A percentile compares a stretch with the other conserved stretches of the same genome.
phyloP scores from a whole-genome alignment of 2,329 filamentous ascomycete genomes.

The Malbranchea cinnamomea region DNA sequence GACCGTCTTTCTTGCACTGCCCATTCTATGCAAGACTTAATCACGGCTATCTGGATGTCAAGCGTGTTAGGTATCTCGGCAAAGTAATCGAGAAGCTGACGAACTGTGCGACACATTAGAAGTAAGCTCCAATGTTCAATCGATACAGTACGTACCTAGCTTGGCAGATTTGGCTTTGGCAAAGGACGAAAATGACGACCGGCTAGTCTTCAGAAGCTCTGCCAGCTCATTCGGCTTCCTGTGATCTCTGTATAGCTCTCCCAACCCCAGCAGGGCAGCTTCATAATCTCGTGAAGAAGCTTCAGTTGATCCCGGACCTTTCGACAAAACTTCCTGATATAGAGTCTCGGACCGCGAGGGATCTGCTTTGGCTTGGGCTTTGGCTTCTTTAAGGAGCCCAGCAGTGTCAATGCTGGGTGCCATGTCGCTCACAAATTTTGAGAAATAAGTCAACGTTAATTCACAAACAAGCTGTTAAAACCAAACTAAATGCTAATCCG shows the following conservation, averaged over 20 bases:
- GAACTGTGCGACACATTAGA: constrained; percentile 43
- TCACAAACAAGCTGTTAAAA: too few species aligned
- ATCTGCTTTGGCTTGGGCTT: constrained; percentile 66
- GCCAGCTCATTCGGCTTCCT: constrained; percentile 75
- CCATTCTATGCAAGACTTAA: constrained; percentile 99
- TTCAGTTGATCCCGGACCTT: constrained; percentile 72
- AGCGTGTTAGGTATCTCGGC: constrained; percentile 83
- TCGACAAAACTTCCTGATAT: constrained; percentile 80
- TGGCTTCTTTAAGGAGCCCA: constrained; percentile 71
- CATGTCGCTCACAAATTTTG: constrained; percentile 22
- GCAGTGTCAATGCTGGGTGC: constrained; percentile 36
- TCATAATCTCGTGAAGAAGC: constrained; percentile 84
- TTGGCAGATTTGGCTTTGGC: constrained; percentile 98
- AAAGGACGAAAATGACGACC: constrained; percentile 84
- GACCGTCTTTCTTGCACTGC: constrained; percentile 84
- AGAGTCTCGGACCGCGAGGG: constrained; percentile 70
- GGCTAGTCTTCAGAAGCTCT: constrained; percentile 76
- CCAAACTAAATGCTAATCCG: too few species aligned
- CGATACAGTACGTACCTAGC: constrained; percentile 56
- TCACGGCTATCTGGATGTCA: constrained; percentile 87
- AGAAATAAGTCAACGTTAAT: constrained; percentile 4
- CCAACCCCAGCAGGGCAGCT: constrained; percentile 69
- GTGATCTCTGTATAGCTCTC: constrained; percentile 75
- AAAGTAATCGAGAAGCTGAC: constrained; percentile 92
- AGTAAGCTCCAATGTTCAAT: constrained; percentile 6